Evolutionary conservation across 208 protist species (phyloP).

Genomic region (Borovskyia barvae): DNA sequence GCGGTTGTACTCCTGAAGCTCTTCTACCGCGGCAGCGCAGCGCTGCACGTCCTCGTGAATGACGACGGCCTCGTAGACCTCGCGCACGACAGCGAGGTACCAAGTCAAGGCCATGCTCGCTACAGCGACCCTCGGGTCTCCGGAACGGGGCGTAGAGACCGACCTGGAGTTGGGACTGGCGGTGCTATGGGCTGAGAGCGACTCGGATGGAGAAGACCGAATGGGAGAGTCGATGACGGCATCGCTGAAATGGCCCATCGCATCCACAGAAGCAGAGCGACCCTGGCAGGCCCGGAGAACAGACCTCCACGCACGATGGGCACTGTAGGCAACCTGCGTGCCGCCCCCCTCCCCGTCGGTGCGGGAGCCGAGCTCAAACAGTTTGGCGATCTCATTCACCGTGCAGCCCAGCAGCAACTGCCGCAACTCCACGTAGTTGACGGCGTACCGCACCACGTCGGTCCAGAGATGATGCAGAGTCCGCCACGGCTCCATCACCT

Average conservation of each 20-base stretch:
- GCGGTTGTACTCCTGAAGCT: slow-evolving; percentile 34
- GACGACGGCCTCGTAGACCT: slow-evolving; percentile 43
- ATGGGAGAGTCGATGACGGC: slow-evolving; percentile 3
- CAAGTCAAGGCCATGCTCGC: slow-evolving; percentile 57
- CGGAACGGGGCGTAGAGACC: slow-evolving; percentile 25
- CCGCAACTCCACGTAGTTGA: slow-evolving; percentile 32
- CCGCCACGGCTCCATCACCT: slow-evolving; percentile 21
- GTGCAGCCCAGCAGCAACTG: slow-evolving; percentile 31
- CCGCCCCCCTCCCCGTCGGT: not conserved
- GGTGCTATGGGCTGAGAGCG: slow-evolving; percentile 7
- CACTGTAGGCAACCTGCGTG: not conserved
- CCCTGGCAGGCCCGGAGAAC: slow-evolving; percentile 5
- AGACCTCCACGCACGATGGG: not conserved
- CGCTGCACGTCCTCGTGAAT: slow-evolving; percentile 42
- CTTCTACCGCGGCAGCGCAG: slow-evolving; percentile 41
- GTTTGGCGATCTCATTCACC: slow-evolving; percentile 17
- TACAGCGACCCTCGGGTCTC: slow-evolving; percentile 17
- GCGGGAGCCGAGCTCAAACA: slow-evolving; percentile 11
- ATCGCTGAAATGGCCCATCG: not conserved
- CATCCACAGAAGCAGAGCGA: slow-evolving; percentile 6
- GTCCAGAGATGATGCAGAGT: slow-evolving; percentile 32
- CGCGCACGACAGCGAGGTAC: slow-evolving; percentile 47
- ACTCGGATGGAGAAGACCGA: slow-evolving; percentile 1
- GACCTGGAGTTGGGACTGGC: slow-evolving; percentile 18
- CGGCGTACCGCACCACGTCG: slow-evolving; percentile 46